These are phyloP conservation scores for Zea luxurians DNA, from an alignment of 176 grass and related monocot species.

Conservation along the genomic window DNA sequence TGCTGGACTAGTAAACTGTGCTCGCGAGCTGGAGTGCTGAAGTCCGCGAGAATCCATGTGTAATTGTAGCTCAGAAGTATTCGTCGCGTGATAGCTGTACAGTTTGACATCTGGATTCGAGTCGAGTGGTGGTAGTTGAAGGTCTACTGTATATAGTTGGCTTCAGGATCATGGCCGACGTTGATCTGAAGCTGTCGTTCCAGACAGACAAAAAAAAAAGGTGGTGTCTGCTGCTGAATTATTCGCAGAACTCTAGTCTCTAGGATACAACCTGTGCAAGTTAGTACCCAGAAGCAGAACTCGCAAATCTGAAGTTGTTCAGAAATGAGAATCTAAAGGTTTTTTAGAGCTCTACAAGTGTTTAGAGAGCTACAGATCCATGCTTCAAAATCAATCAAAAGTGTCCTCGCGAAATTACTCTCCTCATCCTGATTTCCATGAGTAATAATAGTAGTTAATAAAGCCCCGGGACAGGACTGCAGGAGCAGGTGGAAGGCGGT, in stretches of 20 bases:
- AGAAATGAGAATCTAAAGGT: no score
- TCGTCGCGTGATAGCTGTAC: constrained; percentile 41
- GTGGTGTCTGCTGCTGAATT: no score
- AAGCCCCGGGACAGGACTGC: no score
- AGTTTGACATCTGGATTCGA: constrained; percentile 33
- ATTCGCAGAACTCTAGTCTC: background rate
- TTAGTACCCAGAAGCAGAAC: background rate
- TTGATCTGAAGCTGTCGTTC: background rate
- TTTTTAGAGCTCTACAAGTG: no score
- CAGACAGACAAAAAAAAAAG: no score
- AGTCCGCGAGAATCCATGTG: constrained; percentile 21
- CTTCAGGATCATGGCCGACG: background rate
- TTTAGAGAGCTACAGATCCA: background rate
- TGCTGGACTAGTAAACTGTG: constrained; percentile 7
- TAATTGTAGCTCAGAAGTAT: constrained; percentile 26
- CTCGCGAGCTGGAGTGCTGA: constrained; percentile 12
- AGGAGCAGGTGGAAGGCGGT: background rate
- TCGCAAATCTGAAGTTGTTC: no score
- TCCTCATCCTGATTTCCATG: background rate
- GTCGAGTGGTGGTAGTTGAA: constrained; percentile 9
- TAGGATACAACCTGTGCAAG: background rate
- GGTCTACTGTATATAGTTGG: constrained; percentile 24
- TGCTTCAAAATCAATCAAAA: background rate
- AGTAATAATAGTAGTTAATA: no score
- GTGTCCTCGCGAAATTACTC: no score